Base-by-base conservation (phyloP, 306 rosid genomes). In the Prunus campanulata region DNA sequence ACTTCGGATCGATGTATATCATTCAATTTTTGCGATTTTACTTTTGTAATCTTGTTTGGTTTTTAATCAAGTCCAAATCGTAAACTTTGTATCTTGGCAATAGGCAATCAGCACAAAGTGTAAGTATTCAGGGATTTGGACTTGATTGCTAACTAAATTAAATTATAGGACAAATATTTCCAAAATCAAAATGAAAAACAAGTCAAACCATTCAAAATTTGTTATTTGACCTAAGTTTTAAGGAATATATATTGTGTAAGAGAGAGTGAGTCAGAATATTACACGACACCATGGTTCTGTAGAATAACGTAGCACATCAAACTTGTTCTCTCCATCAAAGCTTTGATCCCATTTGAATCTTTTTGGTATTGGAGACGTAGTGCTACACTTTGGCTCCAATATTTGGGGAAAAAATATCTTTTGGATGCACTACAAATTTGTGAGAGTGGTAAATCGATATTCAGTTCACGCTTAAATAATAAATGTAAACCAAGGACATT, bases 351-450 rank as follows among this genome's bases (percentile, higher is more conserved):
- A 35, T 8, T 52, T 52, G 22, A 13, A 48, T 78, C 56, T 50
- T 3, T 61, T 73, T 56, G 77, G 19, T 74, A 59, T 82, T 77
- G 10, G 27, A 5, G 83, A 48, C 74, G 77, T 3, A 70, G 60
- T 60, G 50, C 52, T 4, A 66, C 90, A 86, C 0, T 67, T 18
- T 55, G 85, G 87, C 52, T 86, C 87, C 83, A 83, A 63, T 68
- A 86, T 81, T 30, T 86, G 66, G 50, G 65, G 25, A 13, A 0
- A 0, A 18, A 75, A 25, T 63, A 86, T 54, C 65, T 78, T 81
- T 29, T 72, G 72, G 65, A 81, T 24, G 59, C 85, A 74, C 90
- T 83, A 59, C 65, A 75, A 70, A 54, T 54, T 54, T 54, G 19
- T 12, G 1, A 15, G 18, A 50, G 55, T 14, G 19, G n/a, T 7